A percentile compares a stretch with the other conserved stretches of the same genome.
phyloP scores from a whole-genome alignment of 768 basidiomycete species.

The Agrocybe pediades region DNA sequence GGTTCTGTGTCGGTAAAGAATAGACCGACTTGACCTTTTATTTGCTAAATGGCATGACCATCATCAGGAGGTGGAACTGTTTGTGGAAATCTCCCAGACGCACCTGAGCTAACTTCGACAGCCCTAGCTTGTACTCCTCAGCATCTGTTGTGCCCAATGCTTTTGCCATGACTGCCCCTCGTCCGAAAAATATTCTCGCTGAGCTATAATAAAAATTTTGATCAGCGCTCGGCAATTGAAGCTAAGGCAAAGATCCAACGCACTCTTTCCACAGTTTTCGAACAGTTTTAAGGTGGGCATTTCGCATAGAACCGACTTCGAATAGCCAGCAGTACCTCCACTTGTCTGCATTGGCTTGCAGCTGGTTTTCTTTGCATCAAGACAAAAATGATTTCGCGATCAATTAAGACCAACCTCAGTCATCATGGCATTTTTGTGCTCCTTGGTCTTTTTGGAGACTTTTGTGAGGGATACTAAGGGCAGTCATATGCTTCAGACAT shows the following conservation, averaged over 20 bases:
- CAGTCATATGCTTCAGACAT: slow-evolving; percentile 12
- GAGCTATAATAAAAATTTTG: slow-evolving; percentile 46
- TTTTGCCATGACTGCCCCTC: slow-evolving; percentile 91
- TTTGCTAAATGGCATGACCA: slow-evolving; percentile 55
- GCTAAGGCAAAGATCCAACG: slow-evolving; percentile 24
- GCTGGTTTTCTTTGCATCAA: slow-evolving; percentile 37
- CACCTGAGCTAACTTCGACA: slow-evolving; percentile 81
- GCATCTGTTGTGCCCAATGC: slow-evolving; percentile 87
- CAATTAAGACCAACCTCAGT: slow-evolving; percentile 56
- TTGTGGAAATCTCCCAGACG: slow-evolving; percentile 16
- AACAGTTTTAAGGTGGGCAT: slow-evolving; percentile 91
- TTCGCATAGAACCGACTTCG: slow-evolving; percentile 94
- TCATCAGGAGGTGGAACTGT: not conserved
- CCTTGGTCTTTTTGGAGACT: slow-evolving; percentile 90
- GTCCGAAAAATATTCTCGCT: slow-evolving; percentile 89
- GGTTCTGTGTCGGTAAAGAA: slow-evolving; percentile 90
- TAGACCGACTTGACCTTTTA: slow-evolving; percentile 93
- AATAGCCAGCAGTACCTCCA: slow-evolving; percentile 97
- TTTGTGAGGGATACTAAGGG: slow-evolving; percentile 86
- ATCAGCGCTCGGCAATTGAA: not conserved
- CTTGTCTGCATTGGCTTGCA: slow-evolving; percentile 83
- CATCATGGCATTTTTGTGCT: slow-evolving; percentile 85
- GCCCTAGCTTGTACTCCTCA: slow-evolving; percentile 79
- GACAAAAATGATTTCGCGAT: not conserved
- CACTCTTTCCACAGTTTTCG: slow-evolving; percentile 93